Evolutionary conservation across 2,329 filamentous ascomycete genomes (phyloP), one percentile per base, ranked within the genome.

Genomic region (Epichloe typhina): DNA sequence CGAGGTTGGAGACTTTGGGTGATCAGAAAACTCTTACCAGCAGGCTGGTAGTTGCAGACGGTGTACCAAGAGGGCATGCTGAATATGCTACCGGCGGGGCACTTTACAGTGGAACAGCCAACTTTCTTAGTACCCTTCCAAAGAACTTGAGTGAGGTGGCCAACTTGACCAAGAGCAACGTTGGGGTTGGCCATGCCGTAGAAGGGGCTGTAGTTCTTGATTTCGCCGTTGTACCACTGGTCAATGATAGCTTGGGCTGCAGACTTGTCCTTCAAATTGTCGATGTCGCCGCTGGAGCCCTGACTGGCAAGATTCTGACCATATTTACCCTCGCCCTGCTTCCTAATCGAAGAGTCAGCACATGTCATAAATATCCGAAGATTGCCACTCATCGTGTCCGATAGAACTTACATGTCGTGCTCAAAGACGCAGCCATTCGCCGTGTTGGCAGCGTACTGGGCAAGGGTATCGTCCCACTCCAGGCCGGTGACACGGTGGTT

Each of bases 251-350:
- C 81, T 56, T 77, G 73, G 50, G 80, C 79, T 55, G 87, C 73
- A 45, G 82, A 76, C 53, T 66, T 68, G 57, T 83, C 74, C 54
- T 62, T 55, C 54, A 66, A 56, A 46, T 52, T 55, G 43, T 59
- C 56, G 23, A 71, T 65, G 45, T 71, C 58, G 38, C 60, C 67
- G 31, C 67, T 66, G 46, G 66, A 67, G 46, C 69, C 75, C 63
- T 66, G 75, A 58, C 83, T 82, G 62, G 87, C 91, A 53, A 97
- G 83, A 77, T 97, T 98, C 72, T 98, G 93, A 56, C 93, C 93
- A 63, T 93, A 94, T 43, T 76, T 74, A 50, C 80, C 80, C 47
- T 71, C 74, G 55, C 79, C 78, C 45, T 77, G 71, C 26, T 71
- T 65, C 59, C 76, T 81, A n/a, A 59, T 53, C 41, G 53, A 3